phyloP scores from a whole-genome alignment of 345 rosid species.

The Gossypium thurberi region DNA sequence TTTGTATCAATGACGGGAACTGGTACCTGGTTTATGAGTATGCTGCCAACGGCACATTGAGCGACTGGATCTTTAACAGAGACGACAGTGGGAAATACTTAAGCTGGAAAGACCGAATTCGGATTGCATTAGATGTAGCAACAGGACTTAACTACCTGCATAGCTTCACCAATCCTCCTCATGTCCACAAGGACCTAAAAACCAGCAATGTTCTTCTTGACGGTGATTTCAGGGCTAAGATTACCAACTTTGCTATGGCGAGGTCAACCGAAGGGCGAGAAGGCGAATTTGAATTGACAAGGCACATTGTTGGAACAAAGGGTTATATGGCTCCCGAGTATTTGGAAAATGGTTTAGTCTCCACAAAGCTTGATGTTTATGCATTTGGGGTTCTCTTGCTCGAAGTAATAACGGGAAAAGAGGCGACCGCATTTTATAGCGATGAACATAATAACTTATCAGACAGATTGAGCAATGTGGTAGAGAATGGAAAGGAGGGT shows the following conservation, averaged over 20 bases:
- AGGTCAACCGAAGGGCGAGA: slow-evolving; percentile 38
- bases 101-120: slow-evolving; percentile 53
- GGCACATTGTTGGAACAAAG: slow-evolving; percentile 74
- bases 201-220: slow-evolving; percentile 46
- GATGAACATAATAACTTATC: slow-evolving; percentile 22
- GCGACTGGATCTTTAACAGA: slow-evolving; percentile 51
- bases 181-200: slow-evolving; percentile 47
- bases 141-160: slow-evolving; percentile 77
- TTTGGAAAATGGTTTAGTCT: slow-evolving; percentile 62
- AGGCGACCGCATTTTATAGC: slow-evolving; percentile 32
- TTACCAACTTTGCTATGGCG: slow-evolving; percentile 42
- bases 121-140: slow-evolving; percentile 63
- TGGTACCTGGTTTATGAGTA: slow-evolving; percentile 77
- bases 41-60: slow-evolving; percentile 60
- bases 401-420: slow-evolving; percentile 65
- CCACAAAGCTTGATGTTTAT: slow-evolving; percentile 74
- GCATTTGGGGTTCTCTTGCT: slow-evolving; percentile 68
- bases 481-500: slow-evolving; percentile 21
- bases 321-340: slow-evolving; percentile 90
- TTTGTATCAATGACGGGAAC: slow-evolving; percentile 55
- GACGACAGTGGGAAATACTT: slow-evolving; percentile 26
- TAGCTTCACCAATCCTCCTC: slow-evolving; percentile 48
- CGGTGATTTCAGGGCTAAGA: slow-evolving; percentile 46
- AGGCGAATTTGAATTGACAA: slow-evolving; percentile 59
- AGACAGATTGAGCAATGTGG: slow-evolving; percentile 20